phyloP scores from a whole-genome alignment of 73 alveolate species.

The Paraurostyla sp. region DNA sequence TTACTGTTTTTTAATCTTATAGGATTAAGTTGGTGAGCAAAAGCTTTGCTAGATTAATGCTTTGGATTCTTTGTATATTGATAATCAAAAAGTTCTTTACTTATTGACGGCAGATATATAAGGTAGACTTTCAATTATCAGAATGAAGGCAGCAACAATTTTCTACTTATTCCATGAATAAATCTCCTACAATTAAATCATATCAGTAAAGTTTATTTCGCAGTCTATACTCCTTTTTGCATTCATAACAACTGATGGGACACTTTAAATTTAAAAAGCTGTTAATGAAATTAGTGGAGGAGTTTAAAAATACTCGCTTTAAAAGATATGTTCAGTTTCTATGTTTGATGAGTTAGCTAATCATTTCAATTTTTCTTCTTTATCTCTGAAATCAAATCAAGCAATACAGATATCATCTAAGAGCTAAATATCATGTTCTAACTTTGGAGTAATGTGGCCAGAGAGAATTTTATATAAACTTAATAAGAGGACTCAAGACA shows the following conservation, averaged over 20 bases:
- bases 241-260: constrained; percentile 38
- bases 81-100: background rate
- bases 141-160: background rate
- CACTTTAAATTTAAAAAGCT: constrained; percentile 12
- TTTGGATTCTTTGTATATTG: background rate
- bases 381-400: background rate
- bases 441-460: constrained; percentile 50
- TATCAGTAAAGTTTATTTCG: constrained; percentile 18
- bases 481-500: constrained; percentile 38
- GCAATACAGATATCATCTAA: background rate
- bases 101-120: constrained; percentile 17
- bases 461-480: constrained; percentile 30
- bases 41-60: constrained; percentile 36
- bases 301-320: background rate
- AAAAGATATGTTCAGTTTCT: background rate
- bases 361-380: constrained; percentile 26
- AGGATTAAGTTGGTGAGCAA: constrained; percentile 46
- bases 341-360: constrained; percentile 52
- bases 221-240: background rate
- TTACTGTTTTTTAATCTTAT: background rate
- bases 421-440: background rate
- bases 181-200: constrained; percentile 32
- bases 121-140: background rate
- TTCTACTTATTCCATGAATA: constrained; percentile 6
- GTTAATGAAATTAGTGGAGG: background rate